Base-by-base conservation (phyloP, 306 rosid genomes). In the Gastrolobium bilobum region DNA sequence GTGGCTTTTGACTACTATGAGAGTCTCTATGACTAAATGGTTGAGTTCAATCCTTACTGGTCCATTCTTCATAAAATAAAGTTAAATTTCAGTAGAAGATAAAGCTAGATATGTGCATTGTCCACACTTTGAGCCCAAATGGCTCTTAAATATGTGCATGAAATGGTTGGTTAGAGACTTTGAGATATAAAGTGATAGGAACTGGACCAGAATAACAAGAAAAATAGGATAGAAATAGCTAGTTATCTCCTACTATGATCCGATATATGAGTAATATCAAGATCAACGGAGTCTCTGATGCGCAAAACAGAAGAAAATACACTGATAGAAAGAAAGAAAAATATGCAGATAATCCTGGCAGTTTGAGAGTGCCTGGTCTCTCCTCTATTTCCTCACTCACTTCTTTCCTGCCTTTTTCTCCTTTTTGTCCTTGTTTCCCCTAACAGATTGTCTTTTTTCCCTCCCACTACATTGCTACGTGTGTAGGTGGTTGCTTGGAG, bases 401-500 rank as follows among this genome's bases (percentile, higher is more conserved):
- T 52, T 38, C 50, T 59, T 37, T 52, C 76, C 10, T 8, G 20
- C 75, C 30, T 14, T 50, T 37, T 51, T 29, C 62, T 51, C 62
- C 76, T 51, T 70, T 33, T 15, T 20, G 52, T 38, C 39, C 39
- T 53, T 71, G 77, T 29, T 7, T 0, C 9, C 50, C 38, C 7
- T 20, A 9, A 15, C 20, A 53, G 48, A 38, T 53, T 37, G 7
- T 37, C 4, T 51, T n/a, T 37, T 26, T 10, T 11, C 37, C 29
- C 51, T 71, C 65, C 47, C 30, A 20, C 38, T 39, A 20, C 52
- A 37, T 38, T 20, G 29, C 52, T 52, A 15, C 6, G 26, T 53
- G 50, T 71, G 51, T 10, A 38, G 52, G 38, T 53, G 51, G 52
- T 38, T 71, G 65, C 52, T 53, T 53, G 37, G 76, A 71, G 50